Conservation (phyloP, 2,329 filamentous ascomycete genomes). For the Paecilomyces sp. region DNA sequence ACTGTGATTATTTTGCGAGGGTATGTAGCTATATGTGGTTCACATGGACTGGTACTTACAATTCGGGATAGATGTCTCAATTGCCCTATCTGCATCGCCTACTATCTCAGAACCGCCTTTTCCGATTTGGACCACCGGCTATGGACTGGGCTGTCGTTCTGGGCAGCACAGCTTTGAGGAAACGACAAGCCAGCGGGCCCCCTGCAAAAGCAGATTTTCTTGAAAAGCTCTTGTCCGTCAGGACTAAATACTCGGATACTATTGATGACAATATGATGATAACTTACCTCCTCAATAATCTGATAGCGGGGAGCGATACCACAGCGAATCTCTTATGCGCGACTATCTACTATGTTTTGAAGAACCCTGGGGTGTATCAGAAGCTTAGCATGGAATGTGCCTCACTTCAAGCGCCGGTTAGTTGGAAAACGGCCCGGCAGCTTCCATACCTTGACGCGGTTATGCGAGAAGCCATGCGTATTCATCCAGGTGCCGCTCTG, state of each 20-base stretch:
- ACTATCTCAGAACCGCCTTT: background rate
- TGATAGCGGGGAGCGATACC: conserved; percentile 20
- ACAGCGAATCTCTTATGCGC: conserved; percentile 20
- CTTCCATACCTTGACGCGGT: conserved; percentile 8
- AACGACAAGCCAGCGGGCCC: background rate
- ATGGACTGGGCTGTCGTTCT: background rate
- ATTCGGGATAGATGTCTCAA: background rate
- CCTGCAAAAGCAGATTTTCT: background rate
- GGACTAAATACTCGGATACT: background rate
- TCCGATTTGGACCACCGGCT: background rate
- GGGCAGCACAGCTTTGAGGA: background rate
- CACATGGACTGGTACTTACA: background rate
- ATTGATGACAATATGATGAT: background rate
- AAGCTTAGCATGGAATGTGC: conserved; percentile 9
- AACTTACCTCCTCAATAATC: conserved; percentile 3
- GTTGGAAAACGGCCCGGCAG: conserved; percentile 1
- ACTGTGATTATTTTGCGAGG: background rate
- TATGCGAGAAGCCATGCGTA: conserved; percentile 9
- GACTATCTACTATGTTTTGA: conserved; percentile 17
- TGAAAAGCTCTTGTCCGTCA: background rate
- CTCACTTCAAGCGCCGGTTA: background rate
- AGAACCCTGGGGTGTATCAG: conserved; percentile 10
- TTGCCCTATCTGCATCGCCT: background rate
- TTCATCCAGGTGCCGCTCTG: conserved; percentile 7
- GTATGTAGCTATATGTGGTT: background rate